Evolutionary conservation across 345 rosid species (phyloP), one percentile per base, ranked within the genome.

Genomic region (Sapria himalayana): DNA sequence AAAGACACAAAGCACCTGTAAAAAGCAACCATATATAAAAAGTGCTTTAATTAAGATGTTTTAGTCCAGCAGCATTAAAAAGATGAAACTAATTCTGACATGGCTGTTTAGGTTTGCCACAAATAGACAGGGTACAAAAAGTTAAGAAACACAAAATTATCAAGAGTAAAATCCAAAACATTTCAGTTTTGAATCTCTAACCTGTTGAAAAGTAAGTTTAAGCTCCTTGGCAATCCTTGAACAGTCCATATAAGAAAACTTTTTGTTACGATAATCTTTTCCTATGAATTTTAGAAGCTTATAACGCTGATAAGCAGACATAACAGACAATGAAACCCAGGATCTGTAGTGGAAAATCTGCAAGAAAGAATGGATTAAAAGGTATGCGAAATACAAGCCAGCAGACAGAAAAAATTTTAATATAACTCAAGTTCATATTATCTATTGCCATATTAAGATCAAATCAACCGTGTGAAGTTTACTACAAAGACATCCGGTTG

Each of bases 121-220:
- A 9, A 9, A 25, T 10, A 25, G 7, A 36, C 6, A 19, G 17
- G 4, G 19, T 18, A 7, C 15, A 3, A 39, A 32, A n/a, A 25
- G 9, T 2, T 22, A 37, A 4, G 17, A 24, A 19, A 22, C 22
- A 43, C 21, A 46, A 44, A 49, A 52, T 46, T 52, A 27, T 17
- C 22, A 34, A 29, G 14, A 33, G 53, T 16, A 48, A 25, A 41
- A 50, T 35, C 16, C 16, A 35, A 21, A 18, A n/a, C n/a, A n/a
- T n/a, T n/a, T n/a, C n/a, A n/a, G n/a, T n/a, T n/a, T n/a, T n/a
- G n/a, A n/a, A n/a, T n/a, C n/a, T n/a, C 45, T 49, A 40, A 81
- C 94, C 97, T 86, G 97, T 57, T 78, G 92, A 35, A 86, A 47
- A 48, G 85, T 66, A 54, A 86, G 71, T 47, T 76, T 74, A 44